Percentiles rank a stretch among this genome's conserved stretches.
These are phyloP conservation scores for Globisporangium yorkense DNA, from an alignment of 352 stramenopile species.

Conservation along the genomic window DNA sequence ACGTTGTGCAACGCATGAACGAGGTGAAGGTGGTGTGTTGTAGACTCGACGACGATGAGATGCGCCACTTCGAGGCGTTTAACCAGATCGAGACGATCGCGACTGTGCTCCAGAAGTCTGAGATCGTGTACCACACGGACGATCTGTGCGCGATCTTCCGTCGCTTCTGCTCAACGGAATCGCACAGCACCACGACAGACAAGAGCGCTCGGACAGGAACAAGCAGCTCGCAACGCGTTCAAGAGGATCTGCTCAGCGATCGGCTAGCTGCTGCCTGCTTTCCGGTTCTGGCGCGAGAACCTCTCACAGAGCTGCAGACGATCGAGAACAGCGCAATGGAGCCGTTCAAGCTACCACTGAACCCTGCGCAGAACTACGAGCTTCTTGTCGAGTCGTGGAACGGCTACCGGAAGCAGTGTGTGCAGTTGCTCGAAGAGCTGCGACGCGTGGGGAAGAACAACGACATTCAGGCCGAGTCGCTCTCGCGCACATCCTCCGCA, in stretches of 20 bases:
- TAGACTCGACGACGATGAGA: constrained; percentile 49
- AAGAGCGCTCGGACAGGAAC: constrained; percentile 1
- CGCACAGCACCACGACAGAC: background rate
- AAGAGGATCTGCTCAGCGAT: constrained; percentile 43
- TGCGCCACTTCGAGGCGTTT: constrained; percentile 42
- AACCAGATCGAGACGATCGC: constrained; percentile 47
- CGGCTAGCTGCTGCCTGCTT: constrained; percentile 60
- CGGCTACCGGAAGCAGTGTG: constrained; percentile 44
- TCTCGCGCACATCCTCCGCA: constrained; percentile 14
- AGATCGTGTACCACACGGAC: constrained; percentile 39
- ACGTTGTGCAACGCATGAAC: constrained; percentile 63
- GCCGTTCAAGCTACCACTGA: constrained; percentile 33
- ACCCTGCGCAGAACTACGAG: constrained; percentile 40
- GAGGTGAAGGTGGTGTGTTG: constrained; percentile 59
- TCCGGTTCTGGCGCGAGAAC: constrained; percentile 41
- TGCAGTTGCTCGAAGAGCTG: constrained; percentile 47
- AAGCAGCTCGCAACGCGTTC: background rate
- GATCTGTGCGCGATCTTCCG: constrained; percentile 62
- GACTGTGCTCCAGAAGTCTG: constrained; percentile 42
- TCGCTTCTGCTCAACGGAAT: constrained; percentile 50
- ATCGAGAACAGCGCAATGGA: constrained; percentile 28
- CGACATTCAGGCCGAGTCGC: constrained; percentile 49
- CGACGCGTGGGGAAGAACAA: constrained; percentile 54
- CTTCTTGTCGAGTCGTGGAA: constrained; percentile 53
- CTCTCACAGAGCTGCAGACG: constrained; percentile 27